Base-by-base conservation (phyloP, 164 flowering plant species). In the Magnolia kwangsiensis region DNA sequence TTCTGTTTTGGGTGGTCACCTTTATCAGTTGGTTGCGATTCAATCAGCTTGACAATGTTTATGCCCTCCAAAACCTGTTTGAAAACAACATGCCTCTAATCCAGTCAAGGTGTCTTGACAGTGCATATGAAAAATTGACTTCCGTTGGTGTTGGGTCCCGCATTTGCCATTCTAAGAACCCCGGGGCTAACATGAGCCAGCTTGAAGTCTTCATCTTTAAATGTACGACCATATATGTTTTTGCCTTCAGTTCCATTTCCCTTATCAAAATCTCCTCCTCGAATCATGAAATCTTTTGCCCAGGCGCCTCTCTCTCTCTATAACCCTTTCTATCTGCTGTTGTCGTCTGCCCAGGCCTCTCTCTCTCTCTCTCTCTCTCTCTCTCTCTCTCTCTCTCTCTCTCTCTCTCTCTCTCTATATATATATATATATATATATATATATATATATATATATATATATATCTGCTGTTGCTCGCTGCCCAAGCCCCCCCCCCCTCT, bases 81-180 rank as follows among this genome's bases (percentile, higher is more conserved):
- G 45, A 96, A 92, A 45, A 96, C 99, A 19, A 96, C 98, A 75
- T 96, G 98, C 88, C 94, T 89, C 82, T 86, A 83, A 82, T 96
- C 99, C 79, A 96, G 85, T 98, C 99, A 96, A 29, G 95, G 90
- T 16, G 99, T 92, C 99, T 90, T 94, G 72, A 91, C 95, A 78
- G 98, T 96, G 90, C 99, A 94, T 63, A 94, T 96, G 80, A 96
- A 96, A 75, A 96, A 96, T 75, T 96, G 98, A 80, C 99, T 94
- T n/a, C 99, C 98, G 78, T 96, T 96, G 79, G 99, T 96, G 84
- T 96, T 94, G 78, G 99, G 98, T 59, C 85, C 85, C 19, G 83
- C 85, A 78, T 83, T 83, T 63, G 85, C 85, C 85, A 83, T 83
- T 61, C 85, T 83, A 59, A 83, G 49, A 63, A 81, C 74, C 61